phyloP scores from a whole-genome alignment of 345 rosid species.

The Raphanus sativus region DNA sequence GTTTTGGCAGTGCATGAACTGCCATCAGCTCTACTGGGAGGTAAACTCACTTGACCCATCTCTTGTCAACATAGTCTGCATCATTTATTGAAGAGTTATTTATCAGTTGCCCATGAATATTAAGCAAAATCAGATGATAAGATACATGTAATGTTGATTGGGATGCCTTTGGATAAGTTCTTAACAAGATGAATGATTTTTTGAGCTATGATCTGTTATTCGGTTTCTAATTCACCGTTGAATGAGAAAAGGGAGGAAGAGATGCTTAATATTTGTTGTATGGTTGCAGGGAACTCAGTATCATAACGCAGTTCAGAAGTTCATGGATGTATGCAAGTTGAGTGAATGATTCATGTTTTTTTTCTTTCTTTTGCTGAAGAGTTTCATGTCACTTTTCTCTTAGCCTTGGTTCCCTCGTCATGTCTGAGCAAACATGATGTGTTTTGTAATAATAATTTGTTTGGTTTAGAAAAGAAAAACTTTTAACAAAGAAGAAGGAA shows the following conservation, averaged over 20 bases:
- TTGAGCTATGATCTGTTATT: not conserved
- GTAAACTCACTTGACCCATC: conserved; percentile 40
- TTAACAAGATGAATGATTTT: not conserved
- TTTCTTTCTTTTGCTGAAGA: not conserved
- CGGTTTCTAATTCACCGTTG: not conserved
- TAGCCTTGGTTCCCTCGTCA: conserved; percentile 10
- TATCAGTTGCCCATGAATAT: not conserved
- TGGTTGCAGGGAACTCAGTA: conserved; percentile 82
- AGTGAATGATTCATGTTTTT: conserved; percentile 45
- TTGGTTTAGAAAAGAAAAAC: not conserved
- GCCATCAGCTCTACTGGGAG: conserved; percentile 97
- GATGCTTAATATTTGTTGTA: not conserved
- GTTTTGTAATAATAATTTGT: not conserved
- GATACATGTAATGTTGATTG: too few species aligned
- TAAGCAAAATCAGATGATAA: too few species aligned
- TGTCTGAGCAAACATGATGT: conserved; percentile 15
- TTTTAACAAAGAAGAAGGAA: not conserved
- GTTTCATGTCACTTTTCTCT: conserved; percentile 4
- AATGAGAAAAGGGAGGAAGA: not conserved
- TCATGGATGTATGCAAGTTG: conserved; percentile 82
- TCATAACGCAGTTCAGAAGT: conserved; percentile 88
- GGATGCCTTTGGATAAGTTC: not conserved
- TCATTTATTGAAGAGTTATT: not conserved
- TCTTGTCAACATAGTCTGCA: conserved; percentile 6
- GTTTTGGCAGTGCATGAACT: conserved; percentile 97